Conservation (phyloP, 1,139 yeast genomes). For the Spencermartinsiella ligniputridi region DNA sequence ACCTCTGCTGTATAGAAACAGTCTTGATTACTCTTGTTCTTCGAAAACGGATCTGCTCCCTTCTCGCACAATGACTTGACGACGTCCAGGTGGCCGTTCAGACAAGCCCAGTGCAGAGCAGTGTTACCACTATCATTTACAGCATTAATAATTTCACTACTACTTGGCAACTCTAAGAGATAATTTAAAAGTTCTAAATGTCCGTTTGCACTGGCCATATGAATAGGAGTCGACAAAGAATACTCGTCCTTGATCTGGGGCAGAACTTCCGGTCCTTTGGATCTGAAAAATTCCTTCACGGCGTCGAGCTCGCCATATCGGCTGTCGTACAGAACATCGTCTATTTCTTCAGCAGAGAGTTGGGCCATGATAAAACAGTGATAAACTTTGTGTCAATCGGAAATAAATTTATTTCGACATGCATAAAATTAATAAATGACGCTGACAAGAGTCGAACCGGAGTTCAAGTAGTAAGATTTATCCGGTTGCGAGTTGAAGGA, state of each 20-base stretch:
- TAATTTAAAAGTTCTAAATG: constrained; percentile 65
- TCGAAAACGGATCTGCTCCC: constrained; percentile 77
- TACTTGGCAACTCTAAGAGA: constrained; percentile 46
- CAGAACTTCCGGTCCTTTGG: constrained; percentile 15
- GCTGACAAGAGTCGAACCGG: background rate
- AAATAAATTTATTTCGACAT: background rate
- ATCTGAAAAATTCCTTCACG: constrained; percentile 58
- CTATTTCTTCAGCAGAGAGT: constrained; percentile 63
- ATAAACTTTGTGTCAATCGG: background rate
- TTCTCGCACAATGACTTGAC: constrained; percentile 68
- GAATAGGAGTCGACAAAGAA: constrained; percentile 72
- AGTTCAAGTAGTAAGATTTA: too few species aligned
- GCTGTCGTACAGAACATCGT: constrained; percentile 74
- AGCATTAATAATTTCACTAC: constrained; percentile 45
- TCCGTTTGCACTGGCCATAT: constrained; percentile 95
- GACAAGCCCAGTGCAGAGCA: constrained; percentile 92
- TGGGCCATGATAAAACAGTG: constrained; percentile 3
- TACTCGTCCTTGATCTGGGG: constrained; percentile 54
- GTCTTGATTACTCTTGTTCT: constrained; percentile 75
- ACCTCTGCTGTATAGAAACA: constrained; percentile 85
- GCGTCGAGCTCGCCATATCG: constrained; percentile 82
- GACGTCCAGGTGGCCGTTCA: constrained; percentile 73
- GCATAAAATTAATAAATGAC: background rate
- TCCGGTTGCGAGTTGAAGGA: too few species aligned
- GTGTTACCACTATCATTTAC: constrained; percentile 82